Evolutionary conservation across 179 eudicot genomes (phyloP), one percentile per base, ranked within the genome.

Genomic region (Heliamphora pulchella): DNA sequence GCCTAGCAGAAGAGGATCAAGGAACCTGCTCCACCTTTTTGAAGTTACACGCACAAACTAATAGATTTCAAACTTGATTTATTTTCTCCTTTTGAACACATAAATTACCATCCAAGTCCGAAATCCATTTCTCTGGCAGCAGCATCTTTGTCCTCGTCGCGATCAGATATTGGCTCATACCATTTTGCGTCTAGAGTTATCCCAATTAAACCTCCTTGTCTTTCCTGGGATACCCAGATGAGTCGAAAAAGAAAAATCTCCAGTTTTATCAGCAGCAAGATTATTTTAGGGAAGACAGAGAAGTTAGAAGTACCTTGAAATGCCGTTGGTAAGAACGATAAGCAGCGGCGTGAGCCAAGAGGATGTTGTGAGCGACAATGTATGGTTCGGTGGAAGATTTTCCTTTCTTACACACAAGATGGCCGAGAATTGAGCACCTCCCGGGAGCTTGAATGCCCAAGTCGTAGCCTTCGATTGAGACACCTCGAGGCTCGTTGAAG

Each of bases 361-460:
- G 92, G 61, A 95, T 90, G 79, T 92, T 90, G 85, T 93, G 98
- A 86, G 96, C 98, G 57, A 90, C 98, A 1, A 91, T 57, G 62
- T 95, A 95, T 15, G 98, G 98, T 69, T 95, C 98, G 9, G 82
- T 82, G 1, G 89, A 81, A 4, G 98, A 95, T 82, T 93, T 88
- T 1, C 98, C 98, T 50, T 82, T 85, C 80, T 86, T 89, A 76
- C 98, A 95, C 10, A 90, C 8, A 65, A 93, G 61, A 86, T 92
- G 97, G 11, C 87, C 91, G 10, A 95, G 81, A 84, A 95, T 78
- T 15, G 98, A 95, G 87, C 98, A 95, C 75, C 99, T 87, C 44
- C 99, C 99, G 0, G 99, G 99, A 67, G 99, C 99, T 86, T 96
- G 99, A 82, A 94, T 69, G 0, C 99, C 99, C 3, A 80, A 67